Conservation (phyloP, 805 yeast genomes). For the Monosporozyma unispora region DNA sequence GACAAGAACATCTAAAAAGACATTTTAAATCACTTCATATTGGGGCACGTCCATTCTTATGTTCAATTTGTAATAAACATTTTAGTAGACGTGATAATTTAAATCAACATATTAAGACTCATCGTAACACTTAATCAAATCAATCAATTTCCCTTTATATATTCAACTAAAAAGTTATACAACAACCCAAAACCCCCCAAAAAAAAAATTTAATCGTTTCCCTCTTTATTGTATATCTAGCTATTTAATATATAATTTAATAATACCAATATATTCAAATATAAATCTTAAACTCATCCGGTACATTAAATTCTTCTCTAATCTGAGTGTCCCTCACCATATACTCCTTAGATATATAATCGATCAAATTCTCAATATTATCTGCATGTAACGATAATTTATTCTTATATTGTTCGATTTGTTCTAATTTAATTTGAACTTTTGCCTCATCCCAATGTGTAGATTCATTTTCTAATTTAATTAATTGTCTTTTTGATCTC, state of each 20-base stretch:
- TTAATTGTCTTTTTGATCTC: background rate
- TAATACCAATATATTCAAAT: background rate
- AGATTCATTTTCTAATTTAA: constrained; percentile 5
- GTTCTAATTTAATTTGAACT: constrained; percentile 7
- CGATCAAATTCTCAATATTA: constrained; percentile 35
- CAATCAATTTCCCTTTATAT: background rate
- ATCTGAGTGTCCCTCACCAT: constrained; percentile 27
- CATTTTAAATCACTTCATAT: constrained; percentile 67
- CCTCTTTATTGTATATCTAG: too few species aligned
- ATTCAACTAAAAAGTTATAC: too few species aligned
- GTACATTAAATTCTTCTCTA: constrained; percentile 35
- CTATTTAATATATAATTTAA: too few species aligned
- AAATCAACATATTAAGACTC: constrained; percentile 57
- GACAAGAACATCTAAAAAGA: constrained; percentile 70
- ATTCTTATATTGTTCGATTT: background rate
- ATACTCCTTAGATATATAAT: constrained; percentile 29
- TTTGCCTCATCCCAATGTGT: constrained; percentile 13
- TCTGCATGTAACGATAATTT: constrained; percentile 27
- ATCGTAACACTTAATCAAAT: constrained; percentile 15
- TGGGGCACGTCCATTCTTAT: constrained; percentile 59
- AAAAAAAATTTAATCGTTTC: too few species aligned
- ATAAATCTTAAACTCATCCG: constrained; percentile 31
- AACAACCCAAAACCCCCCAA: too few species aligned
- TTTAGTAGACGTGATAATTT: constrained; percentile 60
- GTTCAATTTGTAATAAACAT: constrained; percentile 50